These are phyloP conservation scores for Xerocomellus amylosporus DNA, from an alignment of 768 basidiomycete genomes.

Conservation along the genomic window DNA sequence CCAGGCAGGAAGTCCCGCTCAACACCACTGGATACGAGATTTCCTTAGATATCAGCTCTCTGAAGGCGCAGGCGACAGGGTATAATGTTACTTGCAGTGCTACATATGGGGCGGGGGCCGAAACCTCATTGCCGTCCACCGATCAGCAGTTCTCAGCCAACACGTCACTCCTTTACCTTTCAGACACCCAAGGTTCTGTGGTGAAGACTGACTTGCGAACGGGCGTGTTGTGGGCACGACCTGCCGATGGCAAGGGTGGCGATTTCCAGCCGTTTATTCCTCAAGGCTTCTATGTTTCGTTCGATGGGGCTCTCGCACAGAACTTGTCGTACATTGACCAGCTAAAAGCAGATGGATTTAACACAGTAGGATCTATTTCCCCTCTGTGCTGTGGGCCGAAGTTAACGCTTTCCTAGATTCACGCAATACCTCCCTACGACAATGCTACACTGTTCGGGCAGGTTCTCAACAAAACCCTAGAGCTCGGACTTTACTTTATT, in stretches of 20 bases:
- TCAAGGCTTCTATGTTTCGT: constrained; percentile 70
- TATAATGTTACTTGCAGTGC: constrained; percentile 38
- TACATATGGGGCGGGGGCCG: constrained; percentile 17
- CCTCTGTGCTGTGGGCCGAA: not conserved
- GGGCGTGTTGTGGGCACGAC: constrained; percentile 42
- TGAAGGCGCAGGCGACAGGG: constrained; percentile 29
- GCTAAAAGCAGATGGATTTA: constrained; percentile 55
- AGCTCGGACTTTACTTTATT: constrained; percentile 54
- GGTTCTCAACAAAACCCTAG: constrained; percentile 15
- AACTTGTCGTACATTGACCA: constrained; percentile 54
- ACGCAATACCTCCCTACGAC: constrained; percentile 67
- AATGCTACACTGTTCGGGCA: constrained; percentile 42
- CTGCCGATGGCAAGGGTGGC: constrained; percentile 21
- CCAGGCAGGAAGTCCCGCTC: constrained; percentile 34
- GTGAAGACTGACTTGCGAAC: constrained; percentile 50
- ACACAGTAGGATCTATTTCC: constrained; percentile 14
- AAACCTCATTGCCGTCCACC: not conserved
- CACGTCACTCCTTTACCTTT: constrained; percentile 42
- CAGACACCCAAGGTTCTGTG: constrained; percentile 34
- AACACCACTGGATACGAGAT: constrained; percentile 38
- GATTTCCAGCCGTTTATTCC: constrained; percentile 50
- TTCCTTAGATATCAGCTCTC: constrained; percentile 29
- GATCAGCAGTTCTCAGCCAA: constrained; percentile 37
- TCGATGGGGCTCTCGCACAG: constrained; percentile 50
- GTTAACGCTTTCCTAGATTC: constrained; percentile 48